Evolutionary conservation across 1,284 basidiomycete genomes (phyloP).

Genomic region (Tilletia indica): DNA sequence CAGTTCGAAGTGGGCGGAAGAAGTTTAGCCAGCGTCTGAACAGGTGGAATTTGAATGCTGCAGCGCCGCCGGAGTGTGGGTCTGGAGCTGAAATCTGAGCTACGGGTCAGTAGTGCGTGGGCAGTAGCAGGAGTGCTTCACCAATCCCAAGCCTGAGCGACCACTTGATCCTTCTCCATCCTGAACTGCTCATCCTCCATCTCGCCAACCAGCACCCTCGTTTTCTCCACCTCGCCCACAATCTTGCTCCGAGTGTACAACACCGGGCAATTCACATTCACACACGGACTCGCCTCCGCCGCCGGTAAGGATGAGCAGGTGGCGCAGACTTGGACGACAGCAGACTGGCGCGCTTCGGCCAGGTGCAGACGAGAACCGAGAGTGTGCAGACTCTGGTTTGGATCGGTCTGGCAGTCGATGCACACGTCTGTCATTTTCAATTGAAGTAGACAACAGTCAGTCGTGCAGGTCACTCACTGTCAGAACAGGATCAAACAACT

Average conservation of each 20-base stretch:
- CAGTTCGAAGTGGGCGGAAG: too few relatives aligned
- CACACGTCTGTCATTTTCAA: conserved; percentile 28
- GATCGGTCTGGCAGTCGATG: conserved; percentile 33
- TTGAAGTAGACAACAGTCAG: not conserved
- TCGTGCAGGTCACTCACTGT: not conserved
- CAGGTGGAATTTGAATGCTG: too few relatives aligned
- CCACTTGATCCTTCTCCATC: conserved; percentile 11
- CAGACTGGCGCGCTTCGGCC: conserved; percentile 25
- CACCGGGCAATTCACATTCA: conserved; percentile 47
- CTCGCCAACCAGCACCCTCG: not conserved
- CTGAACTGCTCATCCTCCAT: not conserved
- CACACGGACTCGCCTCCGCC: conserved; percentile 32
- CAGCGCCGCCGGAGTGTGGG: too few relatives aligned
- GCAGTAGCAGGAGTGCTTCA: too few relatives aligned
- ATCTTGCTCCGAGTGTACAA: conserved; percentile 37
- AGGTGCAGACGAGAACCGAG: conserved; percentile 25
- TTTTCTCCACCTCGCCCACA: conserved; percentile 6
- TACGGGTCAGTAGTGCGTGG: too few relatives aligned
- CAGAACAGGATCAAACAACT: conserved; percentile 32
- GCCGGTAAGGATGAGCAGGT: conserved; percentile 30
- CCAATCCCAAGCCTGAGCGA: conserved; percentile 20
- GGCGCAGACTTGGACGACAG: conserved; percentile 38
- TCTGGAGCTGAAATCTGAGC: too few relatives aligned
- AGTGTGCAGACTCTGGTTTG: conserved; percentile 23
- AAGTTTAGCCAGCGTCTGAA: too few relatives aligned